Base-by-base conservation (phyloP, 2,329 filamentous ascomycete species). In the Monilinia laxa region DNA sequence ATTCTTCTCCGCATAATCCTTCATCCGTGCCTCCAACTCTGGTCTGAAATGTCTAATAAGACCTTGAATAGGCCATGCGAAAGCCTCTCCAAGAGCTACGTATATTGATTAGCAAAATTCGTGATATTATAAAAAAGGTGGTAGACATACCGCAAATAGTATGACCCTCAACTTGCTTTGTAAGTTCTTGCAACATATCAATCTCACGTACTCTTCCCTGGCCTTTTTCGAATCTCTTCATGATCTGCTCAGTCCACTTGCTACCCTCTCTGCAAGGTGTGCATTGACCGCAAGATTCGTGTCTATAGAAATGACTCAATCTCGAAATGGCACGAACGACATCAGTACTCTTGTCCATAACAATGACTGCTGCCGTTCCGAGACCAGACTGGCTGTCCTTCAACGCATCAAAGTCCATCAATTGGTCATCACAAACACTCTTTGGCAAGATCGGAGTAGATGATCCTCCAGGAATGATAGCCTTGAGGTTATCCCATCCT, bases 201-300 rank as follows among this genome's bases (percentile, higher is more conserved):
- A 99, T 99, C 82, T 99, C 95, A 69, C 95, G 86, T 79, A 90
- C 88, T 70, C 91, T 88, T 68, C 91, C 95, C 80, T 92, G 87
- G 68, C 95, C 95, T 79, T 91, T 90, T 84, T 96, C 93, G 75
- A 99, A 96, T 67, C 95, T 90, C 80, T 90, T 84, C 95, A 99
- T 98, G 80, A 99, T 98, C 84, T 99, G 93, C 81, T 96, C 91
- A 14, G 94, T 97, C 95, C 95, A 99, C 83, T 96, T 97, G 84
- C 90, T 96, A 72, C 95, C 95, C 82, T 99, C 95, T 78, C 95
- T 91, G 86, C 95, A 99, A n/a, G 95, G 95, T 67, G 95, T 99
- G 84, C 95, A 99, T 83, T 99, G 95, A 68, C 95, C 95, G 80
- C 95, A 99, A 72, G 89, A 93, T 84, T 99, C 95, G 83, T 99